A percentile compares a stretch with the other conserved stretches of the same genome.
These are phyloP conservation scores for Xylaria longipes DNA, from an alignment of 495 filamentous ascomycete species.

Conservation along the genomic window DNA sequence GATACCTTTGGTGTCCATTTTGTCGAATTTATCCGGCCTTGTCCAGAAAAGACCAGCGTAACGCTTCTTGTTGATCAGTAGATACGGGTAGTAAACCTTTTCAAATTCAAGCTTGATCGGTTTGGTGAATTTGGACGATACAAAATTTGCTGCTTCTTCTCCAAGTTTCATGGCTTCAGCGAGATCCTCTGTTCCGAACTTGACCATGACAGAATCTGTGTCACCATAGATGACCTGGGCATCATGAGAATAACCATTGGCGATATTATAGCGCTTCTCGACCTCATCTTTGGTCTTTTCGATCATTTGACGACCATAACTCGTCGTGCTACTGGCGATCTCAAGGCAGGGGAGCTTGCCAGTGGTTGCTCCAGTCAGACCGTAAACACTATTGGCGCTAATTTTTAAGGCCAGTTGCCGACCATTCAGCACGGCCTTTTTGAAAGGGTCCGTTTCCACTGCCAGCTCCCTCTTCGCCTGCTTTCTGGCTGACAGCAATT, in stretches of 20 bases:
- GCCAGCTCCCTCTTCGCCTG: conserved; percentile 91
- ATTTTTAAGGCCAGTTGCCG: conserved; percentile 95
- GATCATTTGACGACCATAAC: conserved; percentile 97
- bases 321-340: conserved; percentile 95
- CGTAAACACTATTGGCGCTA: conserved; percentile 98
- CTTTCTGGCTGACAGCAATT: conserved; percentile 87
- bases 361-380: conserved; percentile 92
- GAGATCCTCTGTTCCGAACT: conserved; percentile 88
- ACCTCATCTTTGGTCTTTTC: conserved; percentile 95
- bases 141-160: conserved; percentile 83
- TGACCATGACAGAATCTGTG: conserved; percentile 99
- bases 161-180: conserved; percentile 92
- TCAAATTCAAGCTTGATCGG: conserved; percentile 99
- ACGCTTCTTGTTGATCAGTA: conserved; percentile 99
- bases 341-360: conserved; percentile 94
- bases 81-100: conserved; percentile 98
- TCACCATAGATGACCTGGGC: conserved; percentile 98
- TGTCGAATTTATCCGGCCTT: conserved; percentile 91
- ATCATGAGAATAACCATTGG: conserved; percentile 92
- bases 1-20: conserved; percentile 99
- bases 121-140: conserved; percentile 89
- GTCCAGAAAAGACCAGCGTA: conserved; percentile 99
- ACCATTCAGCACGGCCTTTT: conserved; percentile 97
- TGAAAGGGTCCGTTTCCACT: conserved; percentile 92
- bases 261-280: conserved; percentile 84